Base-by-base conservation (phyloP, 306 rosid genomes). In the Pyrus communis region DNA sequence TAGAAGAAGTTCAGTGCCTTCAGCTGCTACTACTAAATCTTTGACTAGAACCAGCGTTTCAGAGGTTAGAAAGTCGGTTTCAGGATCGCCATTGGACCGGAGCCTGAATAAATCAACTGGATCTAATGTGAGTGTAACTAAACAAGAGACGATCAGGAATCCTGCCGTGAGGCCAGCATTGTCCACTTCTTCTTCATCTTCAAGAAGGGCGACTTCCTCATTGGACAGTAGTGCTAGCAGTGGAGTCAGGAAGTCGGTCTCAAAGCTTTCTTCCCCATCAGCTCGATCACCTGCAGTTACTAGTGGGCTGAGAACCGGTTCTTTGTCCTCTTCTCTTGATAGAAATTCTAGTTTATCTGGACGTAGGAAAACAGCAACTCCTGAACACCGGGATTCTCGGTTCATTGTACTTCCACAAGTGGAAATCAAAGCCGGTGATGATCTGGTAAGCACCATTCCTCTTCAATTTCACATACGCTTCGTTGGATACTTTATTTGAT, bases 351-450 rank as follows among this genome's bases (percentile, higher is more conserved):
- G 81, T 80, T 75, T 86, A 62, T 83, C 95, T 66, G 91, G 97
- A 65, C 88, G 92, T 80, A 89, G 85, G 85, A 90, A 87, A 72
- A 83, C 67, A 4, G 81, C 70, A 7, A 92, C 90, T 69, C 90
- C 90, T 78, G 91, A 91, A 54, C 86, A 90, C 80, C 83, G 96
- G 63, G 91, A 91, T 77, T 91, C 99, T 7, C 82, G 84, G 64
- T 88, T 92, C 52, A 65, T 88, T 82, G 87, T 81, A 81, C 99
- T 96, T 84, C 99, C 98, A 17, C 93, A 91, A 79, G 89, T 96
- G 86, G 99, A 96, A 76, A 77, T 88, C 70, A 96, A 96, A 84
- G 96, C 96, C 66, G 84, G 84, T 74, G 98, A 96, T 81, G 99
- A 96, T 73, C 83, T 92, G 97, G 99, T 95, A 80, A 88, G 92